Evolutionary conservation across 208 protist genomes (phyloP).

Genomic region (Crithidia mellificae): DNA sequence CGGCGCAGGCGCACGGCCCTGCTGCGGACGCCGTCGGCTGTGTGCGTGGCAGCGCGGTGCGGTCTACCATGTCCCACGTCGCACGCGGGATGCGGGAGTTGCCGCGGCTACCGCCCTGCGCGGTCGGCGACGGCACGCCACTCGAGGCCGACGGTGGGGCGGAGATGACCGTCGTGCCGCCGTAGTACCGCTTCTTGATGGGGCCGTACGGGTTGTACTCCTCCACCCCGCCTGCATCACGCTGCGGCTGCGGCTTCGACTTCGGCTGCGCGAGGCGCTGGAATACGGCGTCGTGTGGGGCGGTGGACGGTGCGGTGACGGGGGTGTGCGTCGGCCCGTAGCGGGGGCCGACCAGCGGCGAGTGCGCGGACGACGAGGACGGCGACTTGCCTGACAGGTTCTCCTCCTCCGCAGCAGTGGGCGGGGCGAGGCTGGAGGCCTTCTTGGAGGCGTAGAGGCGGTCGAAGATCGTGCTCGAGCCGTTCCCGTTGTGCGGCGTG

Average conservation of each 20-base stretch:
- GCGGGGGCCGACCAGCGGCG: neutral
- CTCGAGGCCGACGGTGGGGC: neutral
- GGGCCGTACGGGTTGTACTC: slow-evolving; percentile 5
- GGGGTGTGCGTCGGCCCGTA: neutral
- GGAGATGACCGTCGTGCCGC: slow-evolving; percentile 25
- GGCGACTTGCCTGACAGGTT: too few species aligned
- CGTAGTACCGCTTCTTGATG: slow-evolving; percentile 20
- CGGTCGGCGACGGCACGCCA: neutral
- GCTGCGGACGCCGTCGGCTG: neutral
- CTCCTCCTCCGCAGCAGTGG: neutral
- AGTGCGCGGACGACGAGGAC: neutral
- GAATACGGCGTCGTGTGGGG: slow-evolving; percentile 13
- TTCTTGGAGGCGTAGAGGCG: slow-evolving; percentile 24
- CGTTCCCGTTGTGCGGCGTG: neutral
- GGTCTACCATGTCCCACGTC: slow-evolving; percentile 26
- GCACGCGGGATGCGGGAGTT: slow-evolving; percentile 18
- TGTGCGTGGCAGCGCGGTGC: neutral
- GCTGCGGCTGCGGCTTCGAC: slow-evolving; percentile 4
- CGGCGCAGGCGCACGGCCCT: neutral
- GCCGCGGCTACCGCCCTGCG: neutral
- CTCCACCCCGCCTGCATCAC: neutral
- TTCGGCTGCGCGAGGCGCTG: slow-evolving; percentile 38
- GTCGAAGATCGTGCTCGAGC: slow-evolving; percentile 19
- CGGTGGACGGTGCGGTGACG: neutral
- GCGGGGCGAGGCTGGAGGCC: neutral